Evolutionary conservation across 306 rosid species (phyloP).

Genomic region (Herpetospermum pedunculosum): DNA sequence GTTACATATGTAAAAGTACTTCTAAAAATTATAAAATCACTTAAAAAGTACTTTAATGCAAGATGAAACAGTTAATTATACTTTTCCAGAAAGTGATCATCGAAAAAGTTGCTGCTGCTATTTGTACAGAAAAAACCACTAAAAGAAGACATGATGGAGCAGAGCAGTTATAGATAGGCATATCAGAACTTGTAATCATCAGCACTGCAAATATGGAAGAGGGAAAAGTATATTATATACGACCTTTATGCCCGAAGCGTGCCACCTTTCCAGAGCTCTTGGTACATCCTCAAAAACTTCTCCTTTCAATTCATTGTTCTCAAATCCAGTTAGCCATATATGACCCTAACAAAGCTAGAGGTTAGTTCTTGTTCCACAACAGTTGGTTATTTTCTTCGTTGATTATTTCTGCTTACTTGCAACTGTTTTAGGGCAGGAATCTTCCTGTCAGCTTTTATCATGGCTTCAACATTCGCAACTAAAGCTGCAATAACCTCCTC

Average conservation of each 20-base stretch:
- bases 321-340: conserved; percentile 84
- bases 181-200: not conserved
- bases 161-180: not conserved
- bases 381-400: not conserved
- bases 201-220: not conserved
- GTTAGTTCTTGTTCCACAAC: conserved; percentile 12
- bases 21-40: not conserved
- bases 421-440: conserved; percentile 86
- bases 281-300: conserved; percentile 83
- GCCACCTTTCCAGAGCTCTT: conserved; percentile 80
- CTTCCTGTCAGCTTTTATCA: conserved; percentile 95
- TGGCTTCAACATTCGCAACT: conserved; percentile 71
- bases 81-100: not conserved
- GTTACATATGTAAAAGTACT: not conserved
- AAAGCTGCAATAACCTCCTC: conserved; percentile 67
- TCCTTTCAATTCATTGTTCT: conserved; percentile 74
- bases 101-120: not conserved
- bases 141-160: not conserved
- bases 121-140: not conserved
- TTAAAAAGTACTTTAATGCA: too few species aligned
- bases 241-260: conserved; percentile 71
- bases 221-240: conserved; percentile 9
- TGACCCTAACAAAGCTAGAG: conserved; percentile 57
- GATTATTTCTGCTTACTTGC: conserved; percentile 38
- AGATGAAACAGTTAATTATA: not conserved